Base-by-base conservation (phyloP, 768 basidiomycete species). In the Suillus subaureus region DNA sequence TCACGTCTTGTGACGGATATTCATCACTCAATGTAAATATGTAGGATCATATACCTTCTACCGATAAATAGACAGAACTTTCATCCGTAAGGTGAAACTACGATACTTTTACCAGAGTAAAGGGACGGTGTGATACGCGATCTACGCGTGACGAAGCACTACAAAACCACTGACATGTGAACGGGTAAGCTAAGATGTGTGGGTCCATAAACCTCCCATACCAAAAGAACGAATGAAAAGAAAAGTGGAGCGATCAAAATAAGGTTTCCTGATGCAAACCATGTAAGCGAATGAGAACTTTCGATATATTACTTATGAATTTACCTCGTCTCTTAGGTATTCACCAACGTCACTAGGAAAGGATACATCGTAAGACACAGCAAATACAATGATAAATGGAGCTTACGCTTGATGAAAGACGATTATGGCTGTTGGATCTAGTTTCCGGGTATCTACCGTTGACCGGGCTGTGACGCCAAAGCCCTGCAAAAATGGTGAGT, bases 401-500 rank as follows among this genome's bases (percentile, higher is more conserved):
- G 62, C 65, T 42, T 75, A 96, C 94, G 97, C 92, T 82, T 99
- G 97, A 75, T 99, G 97, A 79, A 99, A 99, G 3, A 98, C 97
- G 58, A 99, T 90, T 65, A 99, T 98, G 8, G 93, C 89, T 28
- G 96, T 98, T 28, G 97, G 97, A 75, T 99, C 97, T 52, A 99
- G 79, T 85, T 99, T 99, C 70, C 97, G 82, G 31, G 97, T 98
- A 77, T 99, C 97, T 9, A 97, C 79, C 5, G 97, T 99, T 37
- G 96, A 96, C 64, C 96, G 85, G 6, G 97, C 93, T 40, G 97
- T 99, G 6, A 99, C 97, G 63, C 97, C 97, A 74, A 99, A 99
- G 31, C 97, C 97, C 96, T 98, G 71, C 21, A 23, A 49, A 62
- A 65, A 65, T 42, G 3, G 52, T 70, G 23, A 73, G 62, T 40